phyloP scores from a whole-genome alignment of 495 filamentous ascomycete genomes.

The Aspergillus incahuasiensis region DNA sequence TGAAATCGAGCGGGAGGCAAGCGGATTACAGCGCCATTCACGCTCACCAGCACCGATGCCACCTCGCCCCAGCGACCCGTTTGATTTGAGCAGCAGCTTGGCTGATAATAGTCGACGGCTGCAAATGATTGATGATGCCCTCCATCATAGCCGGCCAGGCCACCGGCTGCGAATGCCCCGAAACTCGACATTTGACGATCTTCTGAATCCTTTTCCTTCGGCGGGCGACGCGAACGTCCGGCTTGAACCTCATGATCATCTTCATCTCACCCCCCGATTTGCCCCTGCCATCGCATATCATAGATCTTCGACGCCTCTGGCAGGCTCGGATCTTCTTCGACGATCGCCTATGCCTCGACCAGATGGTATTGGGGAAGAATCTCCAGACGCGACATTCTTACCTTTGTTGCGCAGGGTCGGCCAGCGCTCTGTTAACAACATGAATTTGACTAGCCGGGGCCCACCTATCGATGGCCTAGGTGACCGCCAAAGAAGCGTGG shows the following conservation, averaged over 20 bases:
- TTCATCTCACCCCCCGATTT: constrained; percentile 42
- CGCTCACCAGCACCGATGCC: constrained; percentile 31
- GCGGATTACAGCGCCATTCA: constrained; percentile 21
- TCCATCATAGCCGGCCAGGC: constrained; percentile 28
- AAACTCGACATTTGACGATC: constrained; percentile 22
- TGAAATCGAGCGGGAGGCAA: constrained; percentile 40
- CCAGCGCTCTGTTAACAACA: constrained; percentile 24
- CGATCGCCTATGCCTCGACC: constrained; percentile 24
- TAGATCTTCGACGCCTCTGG: constrained; percentile 22
- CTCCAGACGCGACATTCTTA: constrained; percentile 9
- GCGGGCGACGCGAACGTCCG: constrained; percentile 15
- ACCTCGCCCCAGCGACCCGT: constrained; percentile 27
- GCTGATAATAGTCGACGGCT: constrained; percentile 29
- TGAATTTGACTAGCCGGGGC: constrained; percentile 19
- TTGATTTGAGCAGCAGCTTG: constrained; percentile 26
- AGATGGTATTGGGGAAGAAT: constrained; percentile 20
- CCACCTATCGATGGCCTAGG: constrained; percentile 65
- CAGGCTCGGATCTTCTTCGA: constrained; percentile 19
- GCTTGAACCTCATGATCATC: constrained; percentile 17
- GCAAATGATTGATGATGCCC: constrained; percentile 27
- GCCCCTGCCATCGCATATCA: constrained; percentile 39
- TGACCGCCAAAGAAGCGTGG: constrained; percentile 76
- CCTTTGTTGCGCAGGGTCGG: constrained; percentile 23
- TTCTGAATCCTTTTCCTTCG: constrained; percentile 20
- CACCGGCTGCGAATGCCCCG: constrained; percentile 32